A percentile compares a stretch with the other conserved stretches of the same genome.
Conservation (phyloP, 228 moss, liverwort and hornwort species). For the Sphagnum magellanicum region DNA sequence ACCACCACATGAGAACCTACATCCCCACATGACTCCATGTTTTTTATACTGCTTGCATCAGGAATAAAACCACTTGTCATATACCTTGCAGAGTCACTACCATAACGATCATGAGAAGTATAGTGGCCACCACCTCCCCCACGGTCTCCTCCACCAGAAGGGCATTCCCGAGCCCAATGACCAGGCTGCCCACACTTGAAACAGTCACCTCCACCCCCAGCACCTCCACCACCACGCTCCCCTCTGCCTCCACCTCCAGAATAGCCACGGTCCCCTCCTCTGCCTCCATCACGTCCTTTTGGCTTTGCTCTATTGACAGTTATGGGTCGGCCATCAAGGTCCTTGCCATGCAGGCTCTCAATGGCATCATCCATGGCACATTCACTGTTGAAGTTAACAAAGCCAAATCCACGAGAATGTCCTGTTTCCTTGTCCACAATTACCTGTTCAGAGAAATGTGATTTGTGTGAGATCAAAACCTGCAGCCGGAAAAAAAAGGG, state of each 20-base stretch:
- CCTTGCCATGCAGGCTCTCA: constrained; percentile 68
- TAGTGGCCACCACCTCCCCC: constrained; percentile 76
- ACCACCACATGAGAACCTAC: background rate
- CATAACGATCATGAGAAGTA: constrained; percentile 82
- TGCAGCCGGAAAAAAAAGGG: too few species aligned
- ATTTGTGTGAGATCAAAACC: too few species aligned
- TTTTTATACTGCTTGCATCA: constrained; percentile 29
- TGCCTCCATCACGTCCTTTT: constrained; percentile 68
- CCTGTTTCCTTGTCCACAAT: constrained; percentile 84
- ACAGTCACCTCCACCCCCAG: constrained; percentile 75
- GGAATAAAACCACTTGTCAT: background rate
- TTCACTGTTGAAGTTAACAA: constrained; percentile 73
- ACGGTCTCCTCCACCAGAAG: constrained; percentile 82
- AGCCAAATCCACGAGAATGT: constrained; percentile 74
- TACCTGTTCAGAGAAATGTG: constrained; percentile 26
- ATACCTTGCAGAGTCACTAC: constrained; percentile 50
- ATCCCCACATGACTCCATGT: background rate
- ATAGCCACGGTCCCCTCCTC: constrained; percentile 67
- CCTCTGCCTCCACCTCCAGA: constrained; percentile 66
- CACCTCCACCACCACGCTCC: constrained; percentile 44
- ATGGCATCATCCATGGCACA: constrained; percentile 83
- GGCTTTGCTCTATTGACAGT: constrained; percentile 85
- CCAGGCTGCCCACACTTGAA: constrained; percentile 98
- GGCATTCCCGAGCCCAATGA: constrained; percentile 98
- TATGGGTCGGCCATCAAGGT: constrained; percentile 68